These are phyloP conservation scores for Penstemon eatonii DNA, from an alignment of 257 asterid species.

Conservation along the genomic window DNA sequence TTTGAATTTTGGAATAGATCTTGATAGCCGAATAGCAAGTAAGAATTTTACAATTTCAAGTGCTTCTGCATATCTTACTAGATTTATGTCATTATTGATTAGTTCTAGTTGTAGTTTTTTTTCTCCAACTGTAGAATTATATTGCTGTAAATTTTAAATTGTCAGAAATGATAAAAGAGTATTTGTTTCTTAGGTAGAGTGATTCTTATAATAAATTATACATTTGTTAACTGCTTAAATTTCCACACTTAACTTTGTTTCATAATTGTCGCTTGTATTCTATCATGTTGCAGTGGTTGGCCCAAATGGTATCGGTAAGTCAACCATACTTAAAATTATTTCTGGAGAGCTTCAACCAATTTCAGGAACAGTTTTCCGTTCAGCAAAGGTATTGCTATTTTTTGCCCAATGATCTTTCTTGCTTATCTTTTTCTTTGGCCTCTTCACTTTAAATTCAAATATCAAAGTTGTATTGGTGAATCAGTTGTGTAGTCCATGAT, in stretches of 20 bases:
- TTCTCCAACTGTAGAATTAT: conserved; percentile 16
- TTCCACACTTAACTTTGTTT: conserved; percentile 13
- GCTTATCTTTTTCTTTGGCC: conserved; percentile 7
- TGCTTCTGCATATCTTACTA: conserved; percentile 10
- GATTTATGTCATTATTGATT: conserved; percentile 21
- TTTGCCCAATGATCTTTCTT: not conserved
- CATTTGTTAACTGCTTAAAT: conserved; percentile 9
- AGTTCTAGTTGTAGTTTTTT: conserved; percentile 19
- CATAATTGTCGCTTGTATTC: not conserved
- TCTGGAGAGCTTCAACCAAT: conserved; percentile 97
- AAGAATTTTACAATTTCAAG: conserved; percentile 41
- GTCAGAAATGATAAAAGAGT: conserved; percentile 21
- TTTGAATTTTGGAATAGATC: conserved; percentile 94
- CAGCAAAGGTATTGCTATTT: conserved; percentile 75
- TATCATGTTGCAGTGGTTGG: conserved; percentile 82
- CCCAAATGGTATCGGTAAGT: conserved; percentile 97
- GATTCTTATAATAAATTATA: not conserved
- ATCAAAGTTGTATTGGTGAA: conserved; percentile 5
- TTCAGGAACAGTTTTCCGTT: conserved; percentile 96
- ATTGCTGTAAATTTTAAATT: conserved; percentile 16
- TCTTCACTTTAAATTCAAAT: conserved; percentile 12
- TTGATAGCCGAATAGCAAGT: conserved; percentile 97
- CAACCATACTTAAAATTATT: conserved; percentile 89
- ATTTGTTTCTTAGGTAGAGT: conserved; percentile 6
- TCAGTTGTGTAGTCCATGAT: conserved; percentile 14